Percentiles rank a stretch among this genome's conserved stretches.
Evolutionary conservation across 768 basidiomycete genomes (phyloP).

Genomic region (Lactarius tabidus): DNA sequence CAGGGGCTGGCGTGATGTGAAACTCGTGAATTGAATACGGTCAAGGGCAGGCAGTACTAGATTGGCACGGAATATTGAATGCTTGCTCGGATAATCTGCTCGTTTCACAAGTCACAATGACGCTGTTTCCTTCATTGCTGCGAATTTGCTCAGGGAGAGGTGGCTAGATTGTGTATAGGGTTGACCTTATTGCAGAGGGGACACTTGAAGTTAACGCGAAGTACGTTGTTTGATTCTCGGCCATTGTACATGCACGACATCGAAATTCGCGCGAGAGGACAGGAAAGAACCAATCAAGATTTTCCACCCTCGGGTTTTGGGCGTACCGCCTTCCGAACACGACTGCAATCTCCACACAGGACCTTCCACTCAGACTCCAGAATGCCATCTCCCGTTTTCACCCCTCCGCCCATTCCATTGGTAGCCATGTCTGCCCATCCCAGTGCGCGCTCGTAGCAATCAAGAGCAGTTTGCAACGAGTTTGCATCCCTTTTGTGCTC

Average conservation of each 20-base stretch:
- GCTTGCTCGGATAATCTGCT: not conserved
- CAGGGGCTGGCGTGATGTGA: not conserved
- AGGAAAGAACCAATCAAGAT: not conserved
- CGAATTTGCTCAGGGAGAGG: not conserved
- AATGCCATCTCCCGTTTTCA: constrained; percentile 47
- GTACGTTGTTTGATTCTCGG: not conserved
- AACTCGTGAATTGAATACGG: too few relatives aligned
- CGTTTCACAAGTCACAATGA: too few relatives aligned
- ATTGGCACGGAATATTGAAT: too few relatives aligned
- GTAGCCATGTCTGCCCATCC: constrained; percentile 56
- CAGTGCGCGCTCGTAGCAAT: constrained; percentile 66
- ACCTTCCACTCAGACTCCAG: constrained; percentile 58
- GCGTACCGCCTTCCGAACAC: constrained; percentile 31
- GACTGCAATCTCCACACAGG: constrained; percentile 57
- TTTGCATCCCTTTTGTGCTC: constrained; percentile 38
- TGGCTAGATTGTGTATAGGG: too few relatives aligned
- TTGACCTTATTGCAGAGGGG: not conserved
- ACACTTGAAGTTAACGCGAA: not conserved
- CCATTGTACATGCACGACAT: not conserved
- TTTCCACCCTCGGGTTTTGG: constrained; percentile 1
- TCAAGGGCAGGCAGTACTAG: too few relatives aligned
- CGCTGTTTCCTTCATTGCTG: not conserved
- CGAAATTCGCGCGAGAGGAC: not conserved
- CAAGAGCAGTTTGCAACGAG: constrained; percentile 43
- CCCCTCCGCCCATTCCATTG: constrained; percentile 35